A percentile compares a stretch with the other conserved stretches of the same genome.
phyloP scores from a whole-genome alignment of 768 basidiomycete species.

The Pleurotus cornucopiae region DNA sequence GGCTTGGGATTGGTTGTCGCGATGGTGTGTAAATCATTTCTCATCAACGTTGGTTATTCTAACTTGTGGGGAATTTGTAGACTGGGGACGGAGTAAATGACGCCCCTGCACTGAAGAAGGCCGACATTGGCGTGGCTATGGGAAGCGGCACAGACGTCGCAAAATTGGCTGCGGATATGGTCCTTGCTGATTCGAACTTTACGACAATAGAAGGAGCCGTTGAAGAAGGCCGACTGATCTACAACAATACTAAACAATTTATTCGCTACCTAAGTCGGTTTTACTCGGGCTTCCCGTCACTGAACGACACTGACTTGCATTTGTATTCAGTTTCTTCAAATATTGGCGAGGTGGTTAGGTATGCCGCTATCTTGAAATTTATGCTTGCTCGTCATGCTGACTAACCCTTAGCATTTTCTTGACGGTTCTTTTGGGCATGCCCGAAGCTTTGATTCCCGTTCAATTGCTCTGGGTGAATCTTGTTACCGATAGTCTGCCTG shows the following conservation, averaged over 20 bases:
- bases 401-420: conserved; percentile 74
- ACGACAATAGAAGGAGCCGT: conserved; percentile 95
- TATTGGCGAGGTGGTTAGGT: conserved; percentile 93
- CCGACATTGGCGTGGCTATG: conserved; percentile 98
- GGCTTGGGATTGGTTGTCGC: conserved; percentile 90
- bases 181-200: conserved; percentile 95
- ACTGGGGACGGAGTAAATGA: conserved; percentile 99
- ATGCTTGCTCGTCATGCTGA: conserved; percentile 15
- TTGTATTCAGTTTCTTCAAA: conserved; percentile 74
- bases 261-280: conserved; percentile 93
- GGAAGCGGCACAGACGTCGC: conserved; percentile 98
- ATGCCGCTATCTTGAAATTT: conserved; percentile 7
- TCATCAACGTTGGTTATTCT: neutral
- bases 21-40: conserved; percentile 54
- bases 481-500: conserved; percentile 94
- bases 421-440: conserved; percentile 97
- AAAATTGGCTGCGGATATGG: conserved; percentile 97
- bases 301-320: neutral
- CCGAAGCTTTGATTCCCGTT: conserved; percentile 97
- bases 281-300: neutral
- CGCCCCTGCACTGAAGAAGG: conserved; percentile 93
- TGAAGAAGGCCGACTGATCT: conserved; percentile 95
- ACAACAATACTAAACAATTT: conserved; percentile 99
- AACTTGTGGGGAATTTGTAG: conserved; percentile 30
- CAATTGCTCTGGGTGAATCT: conserved; percentile 99